Evolutionary conservation across 305 asterid genomes (phyloP), one percentile per base, ranked within the genome.

Genomic region (Coffea humblotiana): DNA sequence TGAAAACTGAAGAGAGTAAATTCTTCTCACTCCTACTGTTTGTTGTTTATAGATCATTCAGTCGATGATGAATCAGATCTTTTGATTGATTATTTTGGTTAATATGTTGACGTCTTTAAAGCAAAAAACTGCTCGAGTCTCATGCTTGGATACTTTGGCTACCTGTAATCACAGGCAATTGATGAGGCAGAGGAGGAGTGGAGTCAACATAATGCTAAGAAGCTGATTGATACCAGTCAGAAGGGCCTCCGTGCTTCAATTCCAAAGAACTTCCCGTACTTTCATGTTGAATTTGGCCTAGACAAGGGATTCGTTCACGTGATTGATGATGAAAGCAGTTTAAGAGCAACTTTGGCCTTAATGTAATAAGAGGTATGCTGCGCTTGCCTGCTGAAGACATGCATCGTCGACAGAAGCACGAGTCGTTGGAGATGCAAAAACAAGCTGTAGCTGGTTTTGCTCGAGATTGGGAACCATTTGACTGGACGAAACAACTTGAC

Each of bases 151-250:
- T 61, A 32, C 71, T 27, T 69, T 61, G 32, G 61, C 52, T 70
- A 69, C 58, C 48, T 66, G 35, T 56, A 61, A 43, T 37, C 45
- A 82, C 89, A 94, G 99, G 99, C 99, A 49, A 95, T 95, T 71
- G 97, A 94, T 75, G 99, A 94, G 86, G 97, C 96, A 6, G 99
- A 94, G 88, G 97, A 94, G 48, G 98, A 95, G 82, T 94, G 99
- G 98, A 95, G 97, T 77, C 97, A 92, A 83, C 99, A 95, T 88
- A 92, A 95, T 16, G 97, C 99, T 0, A 94, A 95, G 91, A 95
- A 95, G 90, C 91, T 95, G 27, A 94, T 95, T 21, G 97, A 95
- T 87, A 95, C 98, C 15, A 95, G 97, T 65, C 89, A 87, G 68
- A 95, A 92, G 87, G 97, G 98, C 47, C 86, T 95, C 51, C 84